Base-by-base conservation (phyloP, 2,329 filamentous ascomycete genomes). In the Aspergillus arachidicola region DNA sequence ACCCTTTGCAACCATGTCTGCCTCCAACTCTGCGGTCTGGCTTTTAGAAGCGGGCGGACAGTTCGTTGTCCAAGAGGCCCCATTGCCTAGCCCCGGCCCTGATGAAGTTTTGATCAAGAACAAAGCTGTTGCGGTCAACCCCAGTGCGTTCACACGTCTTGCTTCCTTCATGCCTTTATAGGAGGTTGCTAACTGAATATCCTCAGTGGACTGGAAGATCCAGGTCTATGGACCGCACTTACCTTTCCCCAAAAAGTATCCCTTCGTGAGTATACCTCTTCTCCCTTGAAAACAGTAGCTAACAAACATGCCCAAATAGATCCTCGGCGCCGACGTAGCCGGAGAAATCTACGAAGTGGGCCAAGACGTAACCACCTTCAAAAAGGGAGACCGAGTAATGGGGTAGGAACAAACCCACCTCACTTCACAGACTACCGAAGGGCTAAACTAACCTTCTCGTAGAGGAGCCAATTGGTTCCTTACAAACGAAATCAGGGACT, bases 281-380 rank as follows among this genome's bases (percentile, higher is more conserved):
- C 28, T 32, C 14, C 9, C 16, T 5, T 7, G 30, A 53, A 32
- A 53, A n/a, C 9, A 32, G n/a, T 12, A 12, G 4, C 30, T 34
- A 34, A 53, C 19, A 23, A 34, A 43, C 59, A 58, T 19, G n/a
- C 57, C 36, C 26, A n/a, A 30, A n/a, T 3, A 53, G 28, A 72
- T 80, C 32, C 67, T 80, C 30, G 82, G 82, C 14, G 71, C 68
- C 16, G 82, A 84, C 67, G 74, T 82, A 3, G 80, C 82, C 0
- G 82, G 82, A 11, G 79, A 81, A 59, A 74, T 84, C 14, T 68
- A 79, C 36, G 79, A 83, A 64, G 76, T 84, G 5, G 83, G 71
- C 12, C 59, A 65, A 0, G 54, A 64, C 7, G 72, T 75, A 2
- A 68, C 66, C 1, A 58, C 67, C 21, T 75, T 75, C 60, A 66